These are phyloP conservation scores for Gigaspora rosea DNA, from an alignment of 192 early-diverging fungal species.

Conservation along the genomic window DNA sequence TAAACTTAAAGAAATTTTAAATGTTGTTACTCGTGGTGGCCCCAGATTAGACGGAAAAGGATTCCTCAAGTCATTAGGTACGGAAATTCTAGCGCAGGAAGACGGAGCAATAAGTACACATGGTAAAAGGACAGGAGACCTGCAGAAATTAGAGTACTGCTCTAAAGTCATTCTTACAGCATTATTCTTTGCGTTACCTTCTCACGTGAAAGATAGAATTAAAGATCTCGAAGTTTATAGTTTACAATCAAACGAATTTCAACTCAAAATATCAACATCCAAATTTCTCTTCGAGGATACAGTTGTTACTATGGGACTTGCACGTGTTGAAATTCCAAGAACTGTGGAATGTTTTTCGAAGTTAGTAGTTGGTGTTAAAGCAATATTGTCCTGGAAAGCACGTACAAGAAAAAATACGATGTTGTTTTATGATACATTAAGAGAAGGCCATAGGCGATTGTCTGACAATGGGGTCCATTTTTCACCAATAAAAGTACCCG, in stretches of 20 bases:
- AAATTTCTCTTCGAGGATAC: slow-evolving; percentile 25
- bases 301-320: neutral
- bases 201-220: slow-evolving; percentile 10
- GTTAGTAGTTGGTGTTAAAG: slow-evolving; percentile 15
- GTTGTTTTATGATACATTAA: slow-evolving; percentile 11
- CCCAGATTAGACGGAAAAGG: slow-evolving; percentile 21
- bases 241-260: slow-evolving; percentile 19
- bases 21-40: slow-evolving; percentile 6
- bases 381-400: slow-evolving; percentile 8
- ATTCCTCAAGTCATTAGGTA: slow-evolving; percentile 12
- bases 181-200: slow-evolving; percentile 20
- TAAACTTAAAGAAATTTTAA: slow-evolving; percentile 21
- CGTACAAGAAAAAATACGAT: slow-evolving; percentile 23
- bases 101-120: slow-evolving; percentile 14
- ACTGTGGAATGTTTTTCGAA: slow-evolving; percentile 14
- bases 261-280: slow-evolving; percentile 24
- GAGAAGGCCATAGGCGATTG: slow-evolving; percentile 14
- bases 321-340: slow-evolving; percentile 13
- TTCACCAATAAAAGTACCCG: slow-evolving; percentile 23
- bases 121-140: slow-evolving; percentile 18
- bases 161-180: slow-evolving; percentile 19
- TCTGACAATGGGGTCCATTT: slow-evolving; percentile 11
- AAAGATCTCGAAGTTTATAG: slow-evolving; percentile 16
- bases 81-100: slow-evolving; percentile 14
- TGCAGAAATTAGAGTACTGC: slow-evolving; percentile 16